Percentiles rank a stretch among this genome's conserved stretches.
Evolutionary conservation across 768 basidiomycete species (phyloP).

Genomic region (Podaxis sp.): DNA sequence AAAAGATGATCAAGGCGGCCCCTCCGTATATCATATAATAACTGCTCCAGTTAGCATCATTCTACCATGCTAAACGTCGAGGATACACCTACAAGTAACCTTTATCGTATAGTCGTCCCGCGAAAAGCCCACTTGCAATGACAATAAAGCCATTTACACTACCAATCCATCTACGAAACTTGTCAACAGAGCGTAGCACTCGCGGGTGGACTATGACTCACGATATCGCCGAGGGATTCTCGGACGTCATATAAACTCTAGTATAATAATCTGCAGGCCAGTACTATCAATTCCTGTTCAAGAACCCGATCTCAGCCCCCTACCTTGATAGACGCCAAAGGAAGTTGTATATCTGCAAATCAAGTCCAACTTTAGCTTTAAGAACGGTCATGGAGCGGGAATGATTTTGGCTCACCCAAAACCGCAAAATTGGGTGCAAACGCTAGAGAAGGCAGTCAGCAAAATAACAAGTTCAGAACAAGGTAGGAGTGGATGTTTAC

Average conservation of each 20-base stretch:
- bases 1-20: conserved; percentile 25
- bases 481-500: conserved; percentile 1
- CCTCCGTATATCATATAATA: conserved; percentile 28
- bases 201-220: conserved; percentile 11
- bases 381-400: background rate
- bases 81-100: conserved; percentile 26
- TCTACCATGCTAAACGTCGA: background rate
- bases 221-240: conserved; percentile 22
- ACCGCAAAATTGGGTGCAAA: conserved; percentile 19
- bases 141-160: conserved; percentile 25
- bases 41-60: conserved; percentile 15
- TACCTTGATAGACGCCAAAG: conserved; percentile 27
- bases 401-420: conserved; percentile 20
- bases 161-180: conserved; percentile 25
- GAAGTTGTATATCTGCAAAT: conserved; percentile 22
- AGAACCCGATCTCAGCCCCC: background rate
- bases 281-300: background rate
- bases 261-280: conserved; percentile 23
- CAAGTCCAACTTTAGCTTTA: background rate
- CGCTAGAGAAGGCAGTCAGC: background rate
- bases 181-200: background rate
- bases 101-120: conserved; percentile 27
- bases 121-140: conserved; percentile 22
- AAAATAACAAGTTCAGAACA: background rate
- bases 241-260: conserved; percentile 21